Evolutionary conservation across 1,284 basidiomycete genomes (phyloP).

Genomic region (Puccinia hordei): DNA sequence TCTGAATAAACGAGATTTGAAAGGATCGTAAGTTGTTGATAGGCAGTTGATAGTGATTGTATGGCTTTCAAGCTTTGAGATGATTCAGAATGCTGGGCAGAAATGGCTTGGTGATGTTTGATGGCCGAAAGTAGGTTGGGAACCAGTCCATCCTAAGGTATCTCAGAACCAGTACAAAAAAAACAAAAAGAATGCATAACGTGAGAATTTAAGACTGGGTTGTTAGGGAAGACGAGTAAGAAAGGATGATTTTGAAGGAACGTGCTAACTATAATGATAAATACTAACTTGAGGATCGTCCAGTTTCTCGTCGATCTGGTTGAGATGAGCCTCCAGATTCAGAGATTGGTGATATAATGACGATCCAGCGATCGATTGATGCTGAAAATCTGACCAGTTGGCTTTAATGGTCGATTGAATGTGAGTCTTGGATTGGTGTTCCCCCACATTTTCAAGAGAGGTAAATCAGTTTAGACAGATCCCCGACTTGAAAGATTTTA

Average conservation of each 20-base stretch:
- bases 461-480: neutral
- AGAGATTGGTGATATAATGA: constrained; percentile 26
- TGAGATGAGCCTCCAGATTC: constrained; percentile 26
- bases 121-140: constrained; percentile 26
- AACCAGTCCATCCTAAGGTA: constrained; percentile 35
- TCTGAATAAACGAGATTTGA: constrained; percentile 30
- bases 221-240: neutral
- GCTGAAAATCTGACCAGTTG: constrained; percentile 37
- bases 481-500: neutral
- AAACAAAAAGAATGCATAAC: neutral
- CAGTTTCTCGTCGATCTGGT: constrained; percentile 25
- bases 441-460: neutral
- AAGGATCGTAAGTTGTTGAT: constrained; percentile 13
- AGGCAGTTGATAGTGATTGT: constrained; percentile 37
- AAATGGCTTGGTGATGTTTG: constrained; percentile 29
- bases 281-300: constrained; percentile 40
- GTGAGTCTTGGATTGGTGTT: constrained; percentile 4
- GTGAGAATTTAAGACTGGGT: neutral
- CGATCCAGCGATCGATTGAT: constrained; percentile 41
- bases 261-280: constrained; percentile 28
- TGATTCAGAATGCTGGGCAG: constrained; percentile 26
- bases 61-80: constrained; percentile 18
- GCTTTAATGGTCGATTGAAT: constrained; percentile 43
- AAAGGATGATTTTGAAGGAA: neutral
- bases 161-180: constrained; percentile 8